Evolutionary conservation across 1,139 yeast species (phyloP), one percentile per base, ranked within the genome.

Genomic region (Pichia sp.): DNA sequence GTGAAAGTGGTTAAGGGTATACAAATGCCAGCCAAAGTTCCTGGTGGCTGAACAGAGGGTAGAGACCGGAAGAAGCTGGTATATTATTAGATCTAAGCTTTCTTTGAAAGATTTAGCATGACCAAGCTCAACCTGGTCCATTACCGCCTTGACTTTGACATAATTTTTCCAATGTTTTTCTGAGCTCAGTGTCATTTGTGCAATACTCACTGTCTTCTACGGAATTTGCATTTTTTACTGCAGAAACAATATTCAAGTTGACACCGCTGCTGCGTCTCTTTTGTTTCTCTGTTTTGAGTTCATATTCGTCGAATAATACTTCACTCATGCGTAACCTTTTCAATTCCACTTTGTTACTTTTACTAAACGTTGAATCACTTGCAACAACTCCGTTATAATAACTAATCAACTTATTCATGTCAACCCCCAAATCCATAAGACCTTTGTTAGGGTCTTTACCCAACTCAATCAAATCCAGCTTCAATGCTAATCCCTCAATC

Each of bases 201-300:
- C 43, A 44, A 3, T 11, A 17, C 5, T 7, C 24, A 11, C 35
- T 31, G 14, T 33, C 51, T 1, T 43, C 18, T 17, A 18, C 7
- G 5, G 5, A 17, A 5, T 30, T 18, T 2, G 35, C 42, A 31
- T 49, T 53, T 39, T 52, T 52, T 22, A 53, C 45, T 11, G 54
- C 58, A 9, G 52, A 49, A 15, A 56, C 45, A 30, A 56, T 38
- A 32, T 52, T 52, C 36, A 56, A 49, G 25, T 50, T 50, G 17
- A 56, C 38, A 2, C 60, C 60, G 36, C 55, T 53, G 34, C 58
- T 54, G 25, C 58, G 39, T 28, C 59, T 38, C 4, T 26, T 18
- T 40, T 43, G 20, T 39, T 42, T 11, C 43, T 33, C 22, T 12
- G n/a, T 30, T 19, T 47, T 50, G 14, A 43, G 34, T 10, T 42